A percentile compares a stretch with the other conserved stretches of the same genome.
These are phyloP conservation scores for Aaosphaeria pasadenensis DNA, from an alignment of 2,329 filamentous ascomycete species.

Conservation along the genomic window DNA sequence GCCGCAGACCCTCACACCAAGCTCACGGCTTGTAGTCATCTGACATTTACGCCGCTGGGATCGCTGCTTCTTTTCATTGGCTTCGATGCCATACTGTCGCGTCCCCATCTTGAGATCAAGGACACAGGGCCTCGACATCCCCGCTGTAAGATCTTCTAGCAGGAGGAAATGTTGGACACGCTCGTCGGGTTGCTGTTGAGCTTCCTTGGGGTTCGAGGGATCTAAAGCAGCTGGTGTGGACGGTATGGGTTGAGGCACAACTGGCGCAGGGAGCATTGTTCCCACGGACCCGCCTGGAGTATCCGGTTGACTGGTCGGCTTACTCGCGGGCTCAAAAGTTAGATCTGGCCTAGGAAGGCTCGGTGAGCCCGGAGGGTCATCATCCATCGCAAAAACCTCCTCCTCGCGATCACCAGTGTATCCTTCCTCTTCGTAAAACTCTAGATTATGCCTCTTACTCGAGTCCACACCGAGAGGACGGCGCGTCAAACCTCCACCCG, in stretches of 20 bases:
- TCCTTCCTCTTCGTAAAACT: constrained; percentile 88
- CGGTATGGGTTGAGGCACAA: not conserved
- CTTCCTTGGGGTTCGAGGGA: constrained; percentile 43
- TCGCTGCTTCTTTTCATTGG: constrained; percentile 83
- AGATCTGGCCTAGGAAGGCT: constrained; percentile 2
- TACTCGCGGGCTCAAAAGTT: not conserved
- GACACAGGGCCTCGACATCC: constrained; percentile 95
- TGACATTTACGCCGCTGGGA: constrained; percentile 93
- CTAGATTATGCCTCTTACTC: constrained; percentile 67
- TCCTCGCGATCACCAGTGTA: constrained; percentile 77
- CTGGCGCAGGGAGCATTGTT: constrained; percentile 32
- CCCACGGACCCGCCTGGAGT: constrained; percentile 10
- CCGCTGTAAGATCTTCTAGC: constrained; percentile 89
- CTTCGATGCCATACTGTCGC: constrained; percentile 91
- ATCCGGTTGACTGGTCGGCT: not conserved
- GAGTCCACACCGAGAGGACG: constrained; percentile 66
- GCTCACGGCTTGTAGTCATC: constrained; percentile 82
- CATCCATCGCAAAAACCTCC: constrained; percentile 67
- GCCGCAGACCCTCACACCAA: constrained; percentile 91
- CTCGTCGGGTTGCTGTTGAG: constrained; percentile 46
- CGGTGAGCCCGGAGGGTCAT: constrained; percentile 29
- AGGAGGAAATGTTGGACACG: constrained; percentile 91
- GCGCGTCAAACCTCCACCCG: constrained; percentile 78
- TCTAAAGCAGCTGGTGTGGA: constrained; percentile 6
- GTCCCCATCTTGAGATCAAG: constrained; percentile 99